Base-by-base conservation (phyloP, 495 filamentous ascomycete species). In the Copromyces sp. region DNA sequence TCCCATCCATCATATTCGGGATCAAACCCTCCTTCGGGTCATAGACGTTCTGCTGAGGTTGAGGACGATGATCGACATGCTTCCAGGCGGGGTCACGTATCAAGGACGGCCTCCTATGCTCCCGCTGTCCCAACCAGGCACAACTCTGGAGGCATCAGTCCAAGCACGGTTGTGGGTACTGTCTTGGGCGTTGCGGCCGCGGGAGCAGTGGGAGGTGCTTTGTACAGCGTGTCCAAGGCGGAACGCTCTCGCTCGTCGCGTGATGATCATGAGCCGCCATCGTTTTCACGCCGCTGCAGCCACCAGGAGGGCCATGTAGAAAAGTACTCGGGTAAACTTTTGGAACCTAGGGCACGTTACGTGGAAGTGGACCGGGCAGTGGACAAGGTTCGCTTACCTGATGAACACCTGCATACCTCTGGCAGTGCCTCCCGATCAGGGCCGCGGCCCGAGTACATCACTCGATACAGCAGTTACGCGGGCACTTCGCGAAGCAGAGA, bases 111-210 rank as follows among this genome's bases (percentile, higher is more conserved):
- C 1, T 73, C 77, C 70, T 79, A 79, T 73, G 78, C 78, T 17
- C 74, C 76, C 9, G 74, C 76, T 73, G 38, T 81, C 17, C 73
- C 82, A 42, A 75, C 80, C 8, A 77, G 78, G 17, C 76, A 83
- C 59, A 77, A 80, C 37, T 80, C 81, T 40, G 79, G 75, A 68
- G 83, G 81, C 14, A 53, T 84, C 16, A 83, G 78, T 72, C 73
- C 82, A 41, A 79, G 81, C 68, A 79, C 81, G 35, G 77, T 88
- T 8, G 78, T 85, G 9, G 88, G 89, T 37, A 89, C 89, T 2
- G 82, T 96, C 37, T 84, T 95, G 9, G 93, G 92, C 11, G 80
- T 81, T 17, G 86, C 94, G 68, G 87, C 93, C 7, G 93, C 92
- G 32, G 93, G 90, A 20, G 92, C 91, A 9, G 88, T 91, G 3